Conservation (phyloP, 164 flowering plant genomes). For the Euptelea pleiosperma region DNA sequence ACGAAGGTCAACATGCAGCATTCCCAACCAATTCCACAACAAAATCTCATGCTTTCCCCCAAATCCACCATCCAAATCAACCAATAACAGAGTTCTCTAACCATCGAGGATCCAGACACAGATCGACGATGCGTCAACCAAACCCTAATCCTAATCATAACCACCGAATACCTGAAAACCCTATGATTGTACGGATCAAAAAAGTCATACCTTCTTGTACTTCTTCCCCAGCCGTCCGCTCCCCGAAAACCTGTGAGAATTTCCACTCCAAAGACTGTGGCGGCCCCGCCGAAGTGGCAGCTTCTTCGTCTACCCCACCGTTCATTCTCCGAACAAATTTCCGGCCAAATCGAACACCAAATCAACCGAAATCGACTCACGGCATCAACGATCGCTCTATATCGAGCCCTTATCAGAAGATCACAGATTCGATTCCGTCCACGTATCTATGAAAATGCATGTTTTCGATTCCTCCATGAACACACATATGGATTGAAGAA, state of each 20-base stretch:
- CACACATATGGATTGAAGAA: neutral
- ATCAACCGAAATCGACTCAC: slow-evolving; percentile 5
- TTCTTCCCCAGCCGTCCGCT: slow-evolving; percentile 76
- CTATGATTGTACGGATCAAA: neutral
- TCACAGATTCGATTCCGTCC: slow-evolving; percentile 6
- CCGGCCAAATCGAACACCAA: too few relatives aligned
- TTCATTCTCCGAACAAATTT: slow-evolving; percentile 26
- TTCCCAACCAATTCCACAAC: neutral
- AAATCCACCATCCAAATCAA: neutral
- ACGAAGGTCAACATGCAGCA: neutral
- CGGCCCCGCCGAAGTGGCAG: slow-evolving; percentile 28
- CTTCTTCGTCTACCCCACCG: slow-evolving; percentile 39
- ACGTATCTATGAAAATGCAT: slow-evolving; percentile 11
- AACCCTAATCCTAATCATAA: slow-evolving; percentile 5
- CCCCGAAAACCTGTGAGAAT: slow-evolving; percentile 89
- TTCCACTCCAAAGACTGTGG: slow-evolving; percentile 71
- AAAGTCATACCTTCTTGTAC: slow-evolving; percentile 69
- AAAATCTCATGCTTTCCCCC: neutral
- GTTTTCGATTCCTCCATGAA: slow-evolving; percentile 13
- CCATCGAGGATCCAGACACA: slow-evolving; percentile 9
- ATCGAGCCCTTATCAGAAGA: neutral
- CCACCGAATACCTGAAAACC: too few relatives aligned
- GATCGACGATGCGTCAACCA: slow-evolving; percentile 5
- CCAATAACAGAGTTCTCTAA: neutral
- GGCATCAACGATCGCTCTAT: slow-evolving; percentile 12